Evolutionary conservation across 805 yeast genomes (phyloP).

Genomic region (Wickerhamiella parazyma): DNA sequence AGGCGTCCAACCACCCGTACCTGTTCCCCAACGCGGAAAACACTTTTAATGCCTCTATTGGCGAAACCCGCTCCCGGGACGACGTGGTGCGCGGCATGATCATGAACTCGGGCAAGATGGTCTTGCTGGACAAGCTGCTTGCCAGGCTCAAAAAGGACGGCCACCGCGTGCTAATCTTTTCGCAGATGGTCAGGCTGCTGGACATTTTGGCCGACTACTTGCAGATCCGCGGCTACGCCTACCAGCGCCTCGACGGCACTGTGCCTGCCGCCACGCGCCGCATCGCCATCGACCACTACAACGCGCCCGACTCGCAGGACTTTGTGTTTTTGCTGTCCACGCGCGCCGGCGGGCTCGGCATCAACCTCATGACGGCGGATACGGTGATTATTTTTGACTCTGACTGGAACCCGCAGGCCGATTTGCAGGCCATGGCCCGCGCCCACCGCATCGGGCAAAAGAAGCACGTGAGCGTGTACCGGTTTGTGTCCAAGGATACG

Average conservation of each 20-base stretch:
- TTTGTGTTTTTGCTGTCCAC: constrained; percentile 83
- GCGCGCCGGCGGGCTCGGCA: constrained; percentile 98
- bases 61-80: constrained; percentile 48
- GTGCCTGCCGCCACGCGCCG: constrained; percentile 88
- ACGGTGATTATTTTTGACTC: constrained; percentile 96
- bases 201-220: constrained; percentile 92
- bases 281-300: constrained; percentile 90
- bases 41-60: constrained; percentile 38
- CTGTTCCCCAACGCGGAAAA: constrained; percentile 88
- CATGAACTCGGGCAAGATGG: constrained; percentile 99
- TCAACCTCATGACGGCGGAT: constrained; percentile 97
- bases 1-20: constrained; percentile 95
- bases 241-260: constrained; percentile 94
- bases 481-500: constrained; percentile 96
- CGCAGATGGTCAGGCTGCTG: constrained; percentile 94
- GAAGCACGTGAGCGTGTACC: constrained; percentile 91
- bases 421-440: constrained; percentile 98
- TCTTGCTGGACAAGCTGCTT: constrained; percentile 74
- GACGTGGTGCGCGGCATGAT: constrained; percentile 76
- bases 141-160: constrained; percentile 83
- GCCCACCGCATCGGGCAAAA: constrained; percentile 99
- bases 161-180: constrained; percentile 85
- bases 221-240: constrained; percentile 70
- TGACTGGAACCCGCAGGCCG: constrained; percentile 99
- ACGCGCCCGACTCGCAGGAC: constrained; percentile 84